Evolutionary conservation across 352 stramenopile genomes (phyloP), one percentile per base, ranked within the genome.

Genomic region (Pythium aphanidermatum): DNA sequence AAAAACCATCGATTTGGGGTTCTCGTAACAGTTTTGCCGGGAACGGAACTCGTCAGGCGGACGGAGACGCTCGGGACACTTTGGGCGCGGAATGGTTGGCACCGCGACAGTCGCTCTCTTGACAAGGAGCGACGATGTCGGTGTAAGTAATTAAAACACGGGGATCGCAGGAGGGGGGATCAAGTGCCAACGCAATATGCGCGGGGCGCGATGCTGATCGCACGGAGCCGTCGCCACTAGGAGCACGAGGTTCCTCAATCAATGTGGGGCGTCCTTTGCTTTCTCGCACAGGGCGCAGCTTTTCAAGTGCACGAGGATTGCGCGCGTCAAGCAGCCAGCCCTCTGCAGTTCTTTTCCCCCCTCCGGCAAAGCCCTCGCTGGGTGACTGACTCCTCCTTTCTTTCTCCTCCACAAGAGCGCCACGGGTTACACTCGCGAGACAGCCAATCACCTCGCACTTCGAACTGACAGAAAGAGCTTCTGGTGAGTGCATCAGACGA

Each of bases 1-100:
- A 13, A 59, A 53, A 16, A 59, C 51, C 51, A 59, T 59, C 5
- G n/a, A n/a, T n/a, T n/a, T n/a, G n/a, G n/a, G n/a, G n/a, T n/a
- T n/a, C n/a, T n/a, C n/a, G n/a, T n/a, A n/a, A n/a, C n/a, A n/a
- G n/a, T n/a, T n/a, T n/a, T n/a, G n/a, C n/a, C n/a, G n/a, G n/a
- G n/a, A n/a, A n/a, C n/a, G n/a, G n/a, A n/a, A n/a, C n/a, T n/a
- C n/a, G n/a, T n/a, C n/a, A n/a, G n/a, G n/a, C n/a, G n/a, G n/a
- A n/a, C n/a, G n/a, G n/a, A n/a, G n/a, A n/a, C n/a, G n/a, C n/a
- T n/a, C n/a, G n/a, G n/a, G n/a, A n/a, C n/a, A n/a, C n/a, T n/a
- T n/a, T n/a, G n/a, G n/a, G n/a, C n/a, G n/a, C n/a, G n/a, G n/a
- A n/a, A n/a, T n/a, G n/a, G n/a, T n/a, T n/a, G n/a, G n/a, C n/a